These are phyloP conservation scores for Argentina anserina DNA, from an alignment of 306 rosid genomes.

Conservation along the genomic window DNA sequence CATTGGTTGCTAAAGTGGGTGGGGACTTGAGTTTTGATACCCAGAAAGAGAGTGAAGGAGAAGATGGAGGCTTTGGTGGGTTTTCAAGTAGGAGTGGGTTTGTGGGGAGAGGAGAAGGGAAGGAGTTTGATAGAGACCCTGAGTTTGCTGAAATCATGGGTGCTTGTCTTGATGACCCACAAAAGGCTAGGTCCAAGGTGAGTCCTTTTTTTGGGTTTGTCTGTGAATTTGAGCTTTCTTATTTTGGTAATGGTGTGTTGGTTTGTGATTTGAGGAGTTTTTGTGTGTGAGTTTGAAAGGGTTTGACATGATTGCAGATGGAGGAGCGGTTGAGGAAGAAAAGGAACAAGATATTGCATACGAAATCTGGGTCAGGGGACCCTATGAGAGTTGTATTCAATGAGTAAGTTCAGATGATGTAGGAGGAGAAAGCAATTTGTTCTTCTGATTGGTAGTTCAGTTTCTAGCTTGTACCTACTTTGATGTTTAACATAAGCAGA, in stretches of 20 bases:
- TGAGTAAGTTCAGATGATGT: constrained; percentile 48
- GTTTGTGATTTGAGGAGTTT: constrained; percentile 7
- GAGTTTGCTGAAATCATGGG: constrained; percentile 81
- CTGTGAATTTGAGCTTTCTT: neutral
- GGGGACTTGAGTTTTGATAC: constrained; percentile 23
- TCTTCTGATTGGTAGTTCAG: neutral
- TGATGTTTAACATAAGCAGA: neutral
- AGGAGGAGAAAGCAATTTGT: neutral
- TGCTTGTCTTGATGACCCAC: constrained; percentile 60
- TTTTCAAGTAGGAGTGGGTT: constrained; percentile 38
- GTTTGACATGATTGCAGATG: constrained; percentile 53
- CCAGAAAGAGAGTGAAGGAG: constrained; percentile 30
- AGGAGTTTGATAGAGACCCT: constrained; percentile 71
- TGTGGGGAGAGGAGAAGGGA: constrained; percentile 43
- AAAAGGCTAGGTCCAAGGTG: constrained; percentile 72
- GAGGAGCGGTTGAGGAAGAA: constrained; percentile 84
- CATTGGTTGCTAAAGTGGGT: constrained; percentile 23
- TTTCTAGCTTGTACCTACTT: neutral
- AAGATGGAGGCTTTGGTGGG: constrained; percentile 27
- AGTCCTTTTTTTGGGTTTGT: constrained; percentile 11
- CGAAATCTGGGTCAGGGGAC: constrained; percentile 74
- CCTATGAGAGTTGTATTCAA: constrained; percentile 72
- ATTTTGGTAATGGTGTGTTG: neutral
- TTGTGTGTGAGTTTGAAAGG: neutral
- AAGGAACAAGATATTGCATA: constrained; percentile 73